A percentile compares a stretch with the other conserved stretches of the same genome.
Evolutionary conservation across 2,329 filamentous ascomycete genomes (phyloP).

Genomic region (Penicillium sp.): DNA sequence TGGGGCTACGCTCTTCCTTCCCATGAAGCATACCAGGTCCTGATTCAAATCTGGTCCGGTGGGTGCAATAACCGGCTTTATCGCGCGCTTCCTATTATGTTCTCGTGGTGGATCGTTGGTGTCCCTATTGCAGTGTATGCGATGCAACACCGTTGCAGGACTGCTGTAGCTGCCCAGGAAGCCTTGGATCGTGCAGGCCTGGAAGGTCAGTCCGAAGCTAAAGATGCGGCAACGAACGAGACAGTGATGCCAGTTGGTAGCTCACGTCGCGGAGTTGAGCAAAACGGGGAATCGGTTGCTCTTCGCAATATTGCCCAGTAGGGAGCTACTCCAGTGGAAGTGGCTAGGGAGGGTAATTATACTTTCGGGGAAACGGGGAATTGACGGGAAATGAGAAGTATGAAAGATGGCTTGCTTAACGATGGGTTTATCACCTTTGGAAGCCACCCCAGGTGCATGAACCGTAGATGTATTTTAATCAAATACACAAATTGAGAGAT

Average conservation of each 20-base stretch:
- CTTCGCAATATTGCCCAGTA: neutral
- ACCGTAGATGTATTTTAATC: neutral
- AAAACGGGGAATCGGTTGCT: neutral
- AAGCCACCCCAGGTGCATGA: neutral
- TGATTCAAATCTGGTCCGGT: slow-evolving; percentile 45
- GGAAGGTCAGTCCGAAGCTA: neutral
- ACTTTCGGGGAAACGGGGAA: neutral
- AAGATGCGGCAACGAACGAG: neutral
- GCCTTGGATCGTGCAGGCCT: neutral
- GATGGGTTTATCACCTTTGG: neutral
- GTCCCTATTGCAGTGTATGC: neutral
- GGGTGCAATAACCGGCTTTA: slow-evolving; percentile 42
- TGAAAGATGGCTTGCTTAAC: neutral
- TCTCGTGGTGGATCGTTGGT: slow-evolving; percentile 38
- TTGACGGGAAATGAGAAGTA: neutral
- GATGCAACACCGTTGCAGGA: neutral
- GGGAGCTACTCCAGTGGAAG: too few relatives aligned
- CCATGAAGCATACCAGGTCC: slow-evolving; percentile 40
- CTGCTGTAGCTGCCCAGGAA: neutral
- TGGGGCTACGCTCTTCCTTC: slow-evolving; percentile 43
- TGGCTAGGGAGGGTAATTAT: too few relatives aligned
- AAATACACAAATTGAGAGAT: neutral
- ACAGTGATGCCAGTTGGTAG: neutral
- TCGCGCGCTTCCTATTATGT: slow-evolving; percentile 42
- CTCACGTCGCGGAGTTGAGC: neutral